Evolutionary conservation across 2,329 filamentous ascomycete species (phyloP).

Genomic region (Trichocomaceae sp.): DNA sequence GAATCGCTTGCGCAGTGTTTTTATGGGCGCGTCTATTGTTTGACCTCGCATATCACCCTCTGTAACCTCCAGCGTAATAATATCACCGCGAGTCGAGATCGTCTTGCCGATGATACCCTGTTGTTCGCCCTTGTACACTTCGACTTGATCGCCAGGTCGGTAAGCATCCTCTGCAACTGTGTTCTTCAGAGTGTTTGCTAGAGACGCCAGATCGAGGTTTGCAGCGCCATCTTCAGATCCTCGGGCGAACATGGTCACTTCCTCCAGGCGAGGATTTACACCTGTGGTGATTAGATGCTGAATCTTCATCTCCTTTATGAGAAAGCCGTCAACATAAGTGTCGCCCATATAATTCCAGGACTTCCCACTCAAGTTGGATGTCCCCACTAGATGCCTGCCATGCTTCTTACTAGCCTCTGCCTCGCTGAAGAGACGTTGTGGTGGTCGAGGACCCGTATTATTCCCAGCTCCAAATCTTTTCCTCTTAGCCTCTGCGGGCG

Average conservation of each 20-base stretch:
- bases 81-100: conserved; percentile 79
- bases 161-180: conserved; percentile 76
- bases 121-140: conserved; percentile 93
- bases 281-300: conserved; percentile 78
- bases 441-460: conserved; percentile 62
- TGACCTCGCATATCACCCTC: conserved; percentile 78
- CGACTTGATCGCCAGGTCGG: conserved; percentile 88
- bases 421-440: conserved; percentile 87
- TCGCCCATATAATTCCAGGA: conserved; percentile 81
- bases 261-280: conserved; percentile 87
- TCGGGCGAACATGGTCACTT: conserved; percentile 89
- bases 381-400: conserved; percentile 53
- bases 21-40: conserved; percentile 84
- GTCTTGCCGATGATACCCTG: conserved; percentile 82
- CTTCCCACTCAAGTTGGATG: conserved; percentile 53
- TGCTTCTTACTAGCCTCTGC: conserved; percentile 85
- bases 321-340: conserved; percentile 85
- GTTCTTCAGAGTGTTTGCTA: conserved; percentile 84
- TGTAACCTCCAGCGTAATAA: conserved; percentile 79
- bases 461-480: conserved; percentile 57
- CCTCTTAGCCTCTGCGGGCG: conserved; percentile 59
- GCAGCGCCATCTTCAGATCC: conserved; percentile 87
- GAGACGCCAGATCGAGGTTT: conserved; percentile 82
- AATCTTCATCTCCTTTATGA: conserved; percentile 89
- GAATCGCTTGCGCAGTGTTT: conserved; percentile 88